These are phyloP conservation scores for Trichoderma simmonsii DNA, from an alignment of 2,329 filamentous ascomycete genomes.

Conservation along the genomic window DNA sequence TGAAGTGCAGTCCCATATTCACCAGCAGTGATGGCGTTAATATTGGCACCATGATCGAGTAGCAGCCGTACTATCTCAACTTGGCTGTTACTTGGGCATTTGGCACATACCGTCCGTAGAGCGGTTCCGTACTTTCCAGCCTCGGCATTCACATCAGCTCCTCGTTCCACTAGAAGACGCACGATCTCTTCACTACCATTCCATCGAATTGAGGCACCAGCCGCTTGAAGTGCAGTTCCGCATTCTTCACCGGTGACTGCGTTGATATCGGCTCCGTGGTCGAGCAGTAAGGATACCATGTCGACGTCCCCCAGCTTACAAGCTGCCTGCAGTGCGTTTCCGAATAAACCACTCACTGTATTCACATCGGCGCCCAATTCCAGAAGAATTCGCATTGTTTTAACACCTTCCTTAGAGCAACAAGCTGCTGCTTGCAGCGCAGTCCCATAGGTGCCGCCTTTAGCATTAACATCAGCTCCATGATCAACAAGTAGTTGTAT, in stretches of 20 bases:
- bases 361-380: neutral
- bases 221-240: neutral
- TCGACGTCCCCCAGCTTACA: neutral
- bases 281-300: neutral
- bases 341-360: neutral
- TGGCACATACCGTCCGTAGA: neutral
- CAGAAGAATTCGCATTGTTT: neutral
- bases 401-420: neutral
- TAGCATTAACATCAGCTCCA: neutral
- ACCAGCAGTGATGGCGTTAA: neutral
- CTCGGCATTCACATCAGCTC: neutral
- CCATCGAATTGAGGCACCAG: neutral
- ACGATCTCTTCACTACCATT: neutral
- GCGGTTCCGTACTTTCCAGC: neutral
- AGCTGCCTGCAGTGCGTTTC: neutral
- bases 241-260: neutral
- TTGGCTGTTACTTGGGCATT: neutral
- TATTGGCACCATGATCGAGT: neutral
- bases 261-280: neutral
- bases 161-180: neutral
- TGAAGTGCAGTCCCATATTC: neutral
- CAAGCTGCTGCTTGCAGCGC: neutral
- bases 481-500: neutral
- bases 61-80: neutral
- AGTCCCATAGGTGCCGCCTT: neutral